Evolutionary conservation across 495 filamentous ascomycete species (phyloP), one percentile per base, ranked within the genome.

Genomic region (Penicillium diatomitis): DNA sequence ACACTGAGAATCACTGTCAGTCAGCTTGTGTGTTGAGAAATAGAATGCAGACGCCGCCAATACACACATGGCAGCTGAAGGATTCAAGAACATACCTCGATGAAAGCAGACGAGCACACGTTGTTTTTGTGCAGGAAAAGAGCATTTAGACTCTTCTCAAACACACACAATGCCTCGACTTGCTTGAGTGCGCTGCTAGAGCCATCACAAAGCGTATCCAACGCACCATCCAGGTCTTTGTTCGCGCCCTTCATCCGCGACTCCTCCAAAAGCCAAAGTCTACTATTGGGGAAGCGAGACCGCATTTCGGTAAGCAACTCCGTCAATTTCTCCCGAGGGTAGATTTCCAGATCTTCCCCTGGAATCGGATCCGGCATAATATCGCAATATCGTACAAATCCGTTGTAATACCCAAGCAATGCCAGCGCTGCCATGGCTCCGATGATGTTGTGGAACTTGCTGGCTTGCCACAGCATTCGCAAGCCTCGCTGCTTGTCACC

Each of bases 201-300:
- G 46, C 77, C 75, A 5, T 64, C 65, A 7, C 61, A 66, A 29
- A 95, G 71, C 12, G 88, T 67, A 3, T 76, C 69, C 50, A 95
- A 67, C 6, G 90, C 83, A 8, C 75, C 70, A n/a, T 80, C 75
- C 2, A 97, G 69, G 39, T 82, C 69, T 9, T 77, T 78, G 49
- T 85, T 80, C 38, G 80, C 79, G 30, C 82, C 80, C 12, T 82
- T 69, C 77, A 91, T 84, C 11, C 92, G 76, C 4, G 88, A 88
- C 70, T 95, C 88, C 67, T 97, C 92, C 7, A 96, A 71, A 35
- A 84, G 74, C 92, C 94, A 98, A 6, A 97, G 77, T 28, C 82
- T 81, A 52, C 84, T 87, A 41, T 88, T 81, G 0, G 90, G 87
- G 62, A 94, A 96, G 4, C 84, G 79, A 29, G 63, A 58, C 45